A percentile compares a stretch with the other conserved stretches of the same genome.
Conservation (phyloP, 345 rosid genomes). For the Linum lewisii region DNA sequence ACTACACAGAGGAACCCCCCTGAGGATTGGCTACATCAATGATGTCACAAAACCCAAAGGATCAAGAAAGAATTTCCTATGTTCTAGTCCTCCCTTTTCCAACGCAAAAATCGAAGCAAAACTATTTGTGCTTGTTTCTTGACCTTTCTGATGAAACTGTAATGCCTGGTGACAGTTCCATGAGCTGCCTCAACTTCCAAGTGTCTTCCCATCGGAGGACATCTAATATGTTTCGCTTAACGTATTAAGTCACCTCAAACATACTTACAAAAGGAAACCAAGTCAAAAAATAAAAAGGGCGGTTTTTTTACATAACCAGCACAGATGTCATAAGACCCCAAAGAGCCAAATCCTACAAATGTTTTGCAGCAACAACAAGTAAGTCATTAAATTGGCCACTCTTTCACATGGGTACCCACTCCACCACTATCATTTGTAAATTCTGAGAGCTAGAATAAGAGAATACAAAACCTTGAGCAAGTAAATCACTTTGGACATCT, state of each 20-base stretch:
- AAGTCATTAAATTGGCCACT: background rate
- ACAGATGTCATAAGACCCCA: conserved; percentile 97
- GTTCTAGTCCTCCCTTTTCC: conserved; percentile 93
- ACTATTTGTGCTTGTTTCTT: conserved; percentile 97
- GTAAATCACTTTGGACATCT: conserved; percentile 97
- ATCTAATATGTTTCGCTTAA: conserved; percentile 33
- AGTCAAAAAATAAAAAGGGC: background rate
- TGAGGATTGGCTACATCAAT: too few relatives aligned
- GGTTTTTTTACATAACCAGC: conserved; percentile 50
- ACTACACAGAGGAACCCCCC: background rate
- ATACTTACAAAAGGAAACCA: background rate
- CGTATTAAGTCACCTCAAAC: background rate
- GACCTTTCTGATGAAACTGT: conserved; percentile 83
- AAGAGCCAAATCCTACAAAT: conserved; percentile 84
- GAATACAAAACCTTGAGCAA: conserved; percentile 68
- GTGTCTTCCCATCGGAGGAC: conserved; percentile 87
- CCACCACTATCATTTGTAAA: background rate
- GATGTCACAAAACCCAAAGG: too few relatives aligned
- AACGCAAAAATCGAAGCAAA: conserved; percentile 94
- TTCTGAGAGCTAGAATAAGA: background rate
- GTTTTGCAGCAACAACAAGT: background rate
- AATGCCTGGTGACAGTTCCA: conserved; percentile 97
- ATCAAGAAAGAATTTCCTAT: conserved; percentile 62
- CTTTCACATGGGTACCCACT: too few relatives aligned
- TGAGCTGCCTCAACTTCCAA: conserved; percentile 99